phyloP scores from a whole-genome alignment of 2,329 filamentous ascomycete species.

The Apiospora aurea region DNA sequence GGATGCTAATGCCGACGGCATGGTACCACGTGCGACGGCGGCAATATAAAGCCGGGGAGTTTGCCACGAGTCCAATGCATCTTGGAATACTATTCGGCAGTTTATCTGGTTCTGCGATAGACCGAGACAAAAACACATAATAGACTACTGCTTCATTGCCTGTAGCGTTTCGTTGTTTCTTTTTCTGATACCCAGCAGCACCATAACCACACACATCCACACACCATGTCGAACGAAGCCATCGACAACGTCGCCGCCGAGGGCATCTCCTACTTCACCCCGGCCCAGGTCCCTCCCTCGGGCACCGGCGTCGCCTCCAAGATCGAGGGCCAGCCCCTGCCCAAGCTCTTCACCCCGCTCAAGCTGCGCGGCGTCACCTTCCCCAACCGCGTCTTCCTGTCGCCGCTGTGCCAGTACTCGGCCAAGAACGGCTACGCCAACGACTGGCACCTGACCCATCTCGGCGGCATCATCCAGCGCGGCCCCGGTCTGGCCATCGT shows the following conservation, averaged over 20 bases:
- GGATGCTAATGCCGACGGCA: neutral
- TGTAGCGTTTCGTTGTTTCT: neutral
- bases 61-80: neutral
- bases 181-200: neutral
- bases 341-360: conserved; percentile 57
- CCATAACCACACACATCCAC: neutral
- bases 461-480: conserved; percentile 78
- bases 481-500: conserved; percentile 78
- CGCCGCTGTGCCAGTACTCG: conserved; percentile 69
- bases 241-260: conserved; percentile 38
- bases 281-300: conserved; percentile 47
- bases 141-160: neutral
- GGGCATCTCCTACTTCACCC: conserved; percentile 51
- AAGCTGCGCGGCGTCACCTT: conserved; percentile 57
- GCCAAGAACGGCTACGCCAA: conserved; percentile 72
- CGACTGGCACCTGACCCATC: conserved; percentile 82
- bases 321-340: conserved; percentile 50
- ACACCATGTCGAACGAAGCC: conserved; percentile 21
- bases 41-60: neutral
- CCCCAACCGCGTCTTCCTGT: conserved; percentile 64
- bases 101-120: conserved; percentile 6
- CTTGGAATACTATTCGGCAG: neutral
- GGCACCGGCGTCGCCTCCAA: conserved; percentile 48
- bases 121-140: neutral
- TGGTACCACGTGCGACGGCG: neutral